A percentile compares a stretch with the other conserved stretches of the same genome.
phyloP scores from a whole-genome alignment of 805 yeast species.

The Nakazawaea ambrosiae region DNA sequence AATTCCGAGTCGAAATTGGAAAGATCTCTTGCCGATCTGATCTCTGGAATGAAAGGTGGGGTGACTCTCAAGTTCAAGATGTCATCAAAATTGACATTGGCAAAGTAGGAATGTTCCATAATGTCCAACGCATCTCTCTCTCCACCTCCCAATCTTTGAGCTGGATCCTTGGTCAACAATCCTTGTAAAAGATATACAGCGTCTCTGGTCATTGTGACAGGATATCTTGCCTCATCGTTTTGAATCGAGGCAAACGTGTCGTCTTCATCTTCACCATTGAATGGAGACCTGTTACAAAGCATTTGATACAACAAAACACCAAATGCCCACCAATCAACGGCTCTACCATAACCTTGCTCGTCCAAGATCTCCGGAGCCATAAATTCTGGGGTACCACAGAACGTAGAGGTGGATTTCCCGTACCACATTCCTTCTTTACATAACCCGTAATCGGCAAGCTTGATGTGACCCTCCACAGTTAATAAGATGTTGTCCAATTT shows the following conservation, averaged over 20 bases:
- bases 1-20: constrained; percentile 92
- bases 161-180: constrained; percentile 83
- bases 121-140: constrained; percentile 87
- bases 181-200: constrained; percentile 92
- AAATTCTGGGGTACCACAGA: constrained; percentile 98
- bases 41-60: constrained; percentile 88
- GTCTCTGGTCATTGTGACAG: constrained; percentile 95
- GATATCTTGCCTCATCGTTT: constrained; percentile 94
- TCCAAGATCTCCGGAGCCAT: constrained; percentile 98
- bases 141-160: constrained; percentile 77
- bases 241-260: constrained; percentile 95
- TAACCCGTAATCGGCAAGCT: constrained; percentile 94
- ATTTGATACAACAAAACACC: constrained; percentile 95
- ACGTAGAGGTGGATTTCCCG: constrained; percentile 83
- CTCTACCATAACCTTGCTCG: constrained; percentile 87
- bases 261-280: constrained; percentile 89
- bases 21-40: constrained; percentile 83
- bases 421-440: constrained; percentile 73
- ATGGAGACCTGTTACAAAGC: constrained; percentile 94
- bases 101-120: constrained; percentile 93
- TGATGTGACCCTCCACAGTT: constrained; percentile 88
- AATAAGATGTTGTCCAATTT: constrained; percentile 90
- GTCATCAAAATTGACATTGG: constrained; percentile 85
- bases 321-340: constrained; percentile 99
- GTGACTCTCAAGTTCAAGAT: constrained; percentile 61